phyloP scores from a whole-genome alignment of 2,329 filamentous ascomycete genomes.

The Diaporthe destruens region DNA sequence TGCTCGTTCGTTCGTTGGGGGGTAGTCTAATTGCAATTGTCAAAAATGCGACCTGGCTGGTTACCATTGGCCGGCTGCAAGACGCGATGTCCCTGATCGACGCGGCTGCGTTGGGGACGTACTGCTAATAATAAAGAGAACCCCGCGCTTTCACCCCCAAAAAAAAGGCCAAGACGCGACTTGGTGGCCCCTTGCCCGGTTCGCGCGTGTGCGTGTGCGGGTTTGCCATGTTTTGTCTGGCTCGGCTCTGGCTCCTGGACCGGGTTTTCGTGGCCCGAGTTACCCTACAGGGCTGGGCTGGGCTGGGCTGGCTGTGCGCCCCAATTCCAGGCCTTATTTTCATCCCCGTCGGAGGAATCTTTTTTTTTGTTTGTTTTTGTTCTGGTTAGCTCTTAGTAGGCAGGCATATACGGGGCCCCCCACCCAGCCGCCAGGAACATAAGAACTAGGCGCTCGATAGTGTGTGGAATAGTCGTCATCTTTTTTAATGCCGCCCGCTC shows the following conservation, averaged over 20 bases:
- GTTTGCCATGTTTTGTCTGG: slow-evolving; percentile 16
- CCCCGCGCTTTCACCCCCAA: neutral
- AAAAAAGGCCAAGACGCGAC: slow-evolving; percentile 1
- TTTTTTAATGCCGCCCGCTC: neutral
- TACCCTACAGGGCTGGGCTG: no score
- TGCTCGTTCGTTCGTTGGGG: no score
- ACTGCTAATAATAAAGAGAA: slow-evolving; percentile 4
- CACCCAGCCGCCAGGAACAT: slow-evolving; percentile 4
- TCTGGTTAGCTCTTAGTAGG: neutral
- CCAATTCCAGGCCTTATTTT: neutral
- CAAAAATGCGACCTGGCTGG: neutral
- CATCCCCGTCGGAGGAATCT: neutral
- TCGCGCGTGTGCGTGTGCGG: neutral
- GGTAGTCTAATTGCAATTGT: neutral
- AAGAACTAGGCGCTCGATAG: slow-evolving; percentile 16
- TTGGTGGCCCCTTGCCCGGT: neutral
- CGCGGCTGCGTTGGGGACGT: slow-evolving; percentile 33
- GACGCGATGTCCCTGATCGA: slow-evolving; percentile 33
- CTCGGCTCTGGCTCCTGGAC: neutral
- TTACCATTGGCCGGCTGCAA: slow-evolving; percentile 7
- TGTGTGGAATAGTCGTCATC: slow-evolving; percentile 16
- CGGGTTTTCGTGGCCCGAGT: neutral
- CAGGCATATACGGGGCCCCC: neutral
- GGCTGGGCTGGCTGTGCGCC: neutral
- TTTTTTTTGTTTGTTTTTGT: neutral